Percentiles rank a stretch among this genome's conserved stretches.
Conservation (phyloP, 2,329 filamentous ascomycete species). For the Thelonectria blattea region DNA sequence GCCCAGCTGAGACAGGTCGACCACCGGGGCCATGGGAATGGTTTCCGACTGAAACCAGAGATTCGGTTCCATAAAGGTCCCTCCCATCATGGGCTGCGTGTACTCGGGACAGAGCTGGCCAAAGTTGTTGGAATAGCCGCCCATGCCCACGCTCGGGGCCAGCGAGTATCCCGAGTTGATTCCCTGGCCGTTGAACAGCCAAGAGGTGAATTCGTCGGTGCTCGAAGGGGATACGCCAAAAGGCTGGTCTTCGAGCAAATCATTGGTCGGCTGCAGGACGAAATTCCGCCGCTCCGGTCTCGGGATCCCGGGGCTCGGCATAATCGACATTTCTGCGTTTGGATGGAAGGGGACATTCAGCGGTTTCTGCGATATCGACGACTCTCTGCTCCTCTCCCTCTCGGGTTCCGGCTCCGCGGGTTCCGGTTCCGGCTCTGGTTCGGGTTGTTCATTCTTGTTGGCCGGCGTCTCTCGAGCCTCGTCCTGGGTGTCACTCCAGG, state of each 20-base stretch:
- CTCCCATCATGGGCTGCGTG: conserved; percentile 32
- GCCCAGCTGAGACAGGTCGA: conserved; percentile 33
- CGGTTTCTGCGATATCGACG: conserved; percentile 32
- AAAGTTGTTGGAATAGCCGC: conserved; percentile 39
- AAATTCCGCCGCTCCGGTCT: conserved; percentile 30
- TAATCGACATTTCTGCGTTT: conserved; percentile 30
- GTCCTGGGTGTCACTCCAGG: conserved; percentile 39
- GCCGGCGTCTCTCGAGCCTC: conserved; percentile 30
- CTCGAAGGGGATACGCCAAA: conserved; percentile 38
- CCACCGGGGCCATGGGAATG: conserved; percentile 31
- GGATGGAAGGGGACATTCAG: conserved; percentile 27
- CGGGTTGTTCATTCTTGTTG: conserved; percentile 10
- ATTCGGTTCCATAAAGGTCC: conserved; percentile 37
- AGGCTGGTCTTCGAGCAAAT: conserved; percentile 35
- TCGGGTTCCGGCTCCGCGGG: no score
- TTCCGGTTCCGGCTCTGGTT: neutral
- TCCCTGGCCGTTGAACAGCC: conserved; percentile 37
- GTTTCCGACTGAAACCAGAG: conserved; percentile 39
- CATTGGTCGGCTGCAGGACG: conserved; percentile 28
- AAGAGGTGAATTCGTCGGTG: conserved; percentile 38
- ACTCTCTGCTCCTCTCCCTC: conserved; percentile 32
- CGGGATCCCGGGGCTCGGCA: conserved; percentile 31
- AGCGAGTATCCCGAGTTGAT: conserved; percentile 33
- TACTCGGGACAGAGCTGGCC: conserved; percentile 38
- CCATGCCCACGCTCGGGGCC: conserved; percentile 32